Evolutionary conservation across 169 alveolate genomes (phyloP), one percentile per base, ranked within the genome.

Genomic region (Babesia caballi): DNA sequence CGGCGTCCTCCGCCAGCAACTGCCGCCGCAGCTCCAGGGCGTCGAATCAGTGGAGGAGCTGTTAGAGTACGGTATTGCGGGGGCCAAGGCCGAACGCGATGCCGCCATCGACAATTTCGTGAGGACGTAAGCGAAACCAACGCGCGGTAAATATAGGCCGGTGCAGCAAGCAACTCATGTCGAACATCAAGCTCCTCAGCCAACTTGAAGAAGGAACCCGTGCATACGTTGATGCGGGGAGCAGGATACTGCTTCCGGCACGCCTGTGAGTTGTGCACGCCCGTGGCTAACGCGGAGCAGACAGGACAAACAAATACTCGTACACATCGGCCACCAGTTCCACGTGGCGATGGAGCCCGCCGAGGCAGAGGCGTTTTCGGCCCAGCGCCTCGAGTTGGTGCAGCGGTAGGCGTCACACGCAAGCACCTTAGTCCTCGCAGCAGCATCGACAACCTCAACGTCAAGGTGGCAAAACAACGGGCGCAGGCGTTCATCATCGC

Each of bases 301-400:
- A 30, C 33, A 71, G 28, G 71, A 44, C 60, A 19, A 73, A 30
- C 61, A 56, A 35, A 70, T 85, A 58, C 74, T 85, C 52, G 77
- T 85, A 33, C 67, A 72, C 50, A 66, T 85, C 47, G 91, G 91
- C 9, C 81, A 85, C 44, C 89, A 85, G 56, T 81, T 85, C 57
- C 72, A 85, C 56, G 35, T 85, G 38, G 91, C 60, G 38, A 85
- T 85, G 91, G 53, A 74, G n/a, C 80, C 53, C 27, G 84, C 81
- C 33, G 89, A 80, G 46, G 91, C 91, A n/a, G 70, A 60, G 38
- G 47, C 30, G 23, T 85, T 75, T 54, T 32, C 61, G 23, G 47
- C 53, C 40, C 78, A 75, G 70, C 57, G 78, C 61, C 54, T 81
- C 35, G 38, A 80, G 50, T 67, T 85, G 38, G 46, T 81, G 41